Base-by-base conservation (phyloP, 495 filamentous ascomycete genomes). In the Penicillium antarcticum region DNA sequence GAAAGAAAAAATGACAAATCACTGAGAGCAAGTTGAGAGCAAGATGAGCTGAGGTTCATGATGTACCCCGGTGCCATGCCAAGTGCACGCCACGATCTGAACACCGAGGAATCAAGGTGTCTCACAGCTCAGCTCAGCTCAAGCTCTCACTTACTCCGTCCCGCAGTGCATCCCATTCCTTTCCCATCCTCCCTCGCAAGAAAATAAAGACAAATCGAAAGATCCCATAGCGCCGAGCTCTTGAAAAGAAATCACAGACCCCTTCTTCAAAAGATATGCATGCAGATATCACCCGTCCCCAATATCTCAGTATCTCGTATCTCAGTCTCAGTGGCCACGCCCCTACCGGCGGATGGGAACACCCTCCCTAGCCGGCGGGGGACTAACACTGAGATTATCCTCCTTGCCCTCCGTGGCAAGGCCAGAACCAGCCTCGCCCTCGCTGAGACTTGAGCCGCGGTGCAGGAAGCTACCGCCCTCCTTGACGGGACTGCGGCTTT, bases 401-500 rank as follows among this genome's bases (percentile, higher is more conserved):
- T 53, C 67, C 21, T 72, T 65, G 48, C 72, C 56, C 29, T 63
- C 60, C 33, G 56, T 56, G 18, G 44, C 19, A 11, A 36, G 44
- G 11, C 65, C 71, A 7, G 60, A 67, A 18, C 52, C 67, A 16
- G 60, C 59, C 24, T 82, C 82, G 35, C 78, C 56, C 33, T 91
- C 88, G 50, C 88, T 86, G n/a, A 78, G 79, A 63, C 81, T 91
- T 1, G 82, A 85, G 62, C 86, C 85, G 32, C 87, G 81, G 59
- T 91, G 83, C 66, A 95, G 74, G 63, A 86, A 90, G 70, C 86
- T 91, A 21, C 44, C 44, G 57, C 81, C 83, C 76, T 95, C 91
- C 70, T 94, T 96, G 43, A 92, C 78, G 11, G 91, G 91, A 61
- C 87, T 92, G 39, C 87, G 85, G 60, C 82, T 81, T 49, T 81